These are phyloP conservation scores for Samsoniella hepiali DNA, from an alignment of 2,329 filamentous ascomycete species.

Conservation along the genomic window DNA sequence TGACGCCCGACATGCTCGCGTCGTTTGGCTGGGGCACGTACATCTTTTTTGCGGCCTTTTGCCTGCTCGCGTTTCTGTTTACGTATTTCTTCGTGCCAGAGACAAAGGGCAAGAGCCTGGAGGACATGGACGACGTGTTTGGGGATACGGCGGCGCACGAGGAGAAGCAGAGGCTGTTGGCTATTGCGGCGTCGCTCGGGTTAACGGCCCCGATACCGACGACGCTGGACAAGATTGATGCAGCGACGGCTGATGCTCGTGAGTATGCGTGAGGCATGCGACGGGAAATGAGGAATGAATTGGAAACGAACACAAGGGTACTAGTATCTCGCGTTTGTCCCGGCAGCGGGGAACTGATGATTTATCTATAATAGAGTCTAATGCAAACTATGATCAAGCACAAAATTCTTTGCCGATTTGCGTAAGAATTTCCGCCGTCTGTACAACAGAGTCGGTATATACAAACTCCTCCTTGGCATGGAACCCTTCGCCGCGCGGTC, in stretches of 20 bases:
- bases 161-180: conserved; percentile 30
- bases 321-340: too few relatives aligned
- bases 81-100: conserved; percentile 56
- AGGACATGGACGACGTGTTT: conserved; percentile 53
- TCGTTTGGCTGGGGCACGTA: conserved; percentile 52
- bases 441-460: conserved; percentile 39
- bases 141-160: conserved; percentile 37
- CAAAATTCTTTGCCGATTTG: conserved; percentile 32
- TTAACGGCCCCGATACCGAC: conserved; percentile 25
- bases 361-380: not conserved
- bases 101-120: conserved; percentile 52
- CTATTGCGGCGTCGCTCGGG: conserved; percentile 28
- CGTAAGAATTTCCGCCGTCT: conserved; percentile 30
- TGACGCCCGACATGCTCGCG: conserved; percentile 48
- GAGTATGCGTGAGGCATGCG: not conserved
- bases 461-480: conserved; percentile 51
- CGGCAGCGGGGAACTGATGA: not conserved
- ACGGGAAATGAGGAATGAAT: not conserved
- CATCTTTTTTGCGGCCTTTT: conserved; percentile 58
- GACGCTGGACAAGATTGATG: conserved; percentile 21
- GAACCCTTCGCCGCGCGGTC: conserved; percentile 46
- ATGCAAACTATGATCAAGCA: not conserved
- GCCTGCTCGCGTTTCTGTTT: conserved; percentile 47
- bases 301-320: too few relatives aligned
- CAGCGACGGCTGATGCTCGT: not conserved